Percentiles rank a stretch among this genome's conserved stretches.
phyloP scores from a whole-genome alignment of 305 asterid genomes.

The Coffea humblotiana region DNA sequence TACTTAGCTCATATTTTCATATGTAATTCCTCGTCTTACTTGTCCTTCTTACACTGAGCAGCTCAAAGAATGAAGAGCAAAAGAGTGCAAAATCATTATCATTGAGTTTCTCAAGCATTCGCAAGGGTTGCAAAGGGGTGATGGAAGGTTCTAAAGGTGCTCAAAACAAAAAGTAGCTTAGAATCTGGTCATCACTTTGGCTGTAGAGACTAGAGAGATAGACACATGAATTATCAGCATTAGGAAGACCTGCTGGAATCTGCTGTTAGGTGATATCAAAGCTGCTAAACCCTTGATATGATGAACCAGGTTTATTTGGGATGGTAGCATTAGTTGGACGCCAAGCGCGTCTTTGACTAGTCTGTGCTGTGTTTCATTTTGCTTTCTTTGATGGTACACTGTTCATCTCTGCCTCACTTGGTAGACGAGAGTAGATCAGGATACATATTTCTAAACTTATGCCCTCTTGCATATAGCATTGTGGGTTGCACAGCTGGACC shows the following conservation, averaged over 20 bases:
- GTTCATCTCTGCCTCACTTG: not conserved
- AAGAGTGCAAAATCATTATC: conserved; percentile 7
- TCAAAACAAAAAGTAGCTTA: conserved; percentile 23
- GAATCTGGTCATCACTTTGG: conserved; percentile 28
- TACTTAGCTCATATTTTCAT: not conserved
- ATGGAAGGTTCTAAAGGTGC: not conserved
- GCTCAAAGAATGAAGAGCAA: not conserved
- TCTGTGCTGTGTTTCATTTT: conserved; percentile 18
- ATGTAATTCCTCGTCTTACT: not conserved
- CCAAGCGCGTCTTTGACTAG: not conserved
- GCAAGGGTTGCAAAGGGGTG: conserved; percentile 22
- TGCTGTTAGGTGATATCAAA: not conserved
- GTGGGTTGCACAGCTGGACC: not conserved
- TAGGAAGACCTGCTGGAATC: no score
- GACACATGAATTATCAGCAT: not conserved
- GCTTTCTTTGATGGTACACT: not conserved
- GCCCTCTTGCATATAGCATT: not conserved
- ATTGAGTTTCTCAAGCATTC: conserved; percentile 30
- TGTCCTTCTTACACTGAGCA: not conserved
- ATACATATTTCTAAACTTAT: not conserved
- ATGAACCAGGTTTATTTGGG: conserved; percentile 30
- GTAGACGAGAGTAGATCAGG: not conserved
- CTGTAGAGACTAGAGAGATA: not conserved
- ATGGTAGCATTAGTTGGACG: conserved; percentile 20
- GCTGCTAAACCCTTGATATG: conserved; percentile 35